phyloP scores from a whole-genome alignment of 768 basidiomycete genomes.

The Amanita rimosa region DNA sequence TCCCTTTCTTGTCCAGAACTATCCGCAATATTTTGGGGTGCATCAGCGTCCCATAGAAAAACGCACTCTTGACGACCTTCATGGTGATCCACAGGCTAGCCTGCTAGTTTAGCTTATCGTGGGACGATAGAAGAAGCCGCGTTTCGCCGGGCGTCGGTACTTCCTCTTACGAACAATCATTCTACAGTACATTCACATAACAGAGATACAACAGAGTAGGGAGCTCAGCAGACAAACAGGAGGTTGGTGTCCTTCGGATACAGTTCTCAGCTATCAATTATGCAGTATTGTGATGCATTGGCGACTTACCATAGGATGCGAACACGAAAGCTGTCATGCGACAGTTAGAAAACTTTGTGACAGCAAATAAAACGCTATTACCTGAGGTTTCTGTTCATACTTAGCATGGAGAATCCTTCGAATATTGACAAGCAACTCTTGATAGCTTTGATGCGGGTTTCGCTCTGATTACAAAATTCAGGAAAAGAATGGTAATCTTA shows the following conservation, averaged over 20 bases:
- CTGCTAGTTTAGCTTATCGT: too few species aligned
- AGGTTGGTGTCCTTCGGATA: slow-evolving; percentile 17
- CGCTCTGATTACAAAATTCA: background rate
- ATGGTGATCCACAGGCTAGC: too few species aligned
- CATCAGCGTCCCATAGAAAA: slow-evolving; percentile 89
- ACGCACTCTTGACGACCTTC: slow-evolving; percentile 25
- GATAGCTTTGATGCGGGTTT: slow-evolving; percentile 30
- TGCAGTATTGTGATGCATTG: background rate
- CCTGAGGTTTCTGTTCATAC: slow-evolving; percentile 33
- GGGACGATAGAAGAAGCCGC: too few species aligned
- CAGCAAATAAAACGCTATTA: slow-evolving; percentile 5
- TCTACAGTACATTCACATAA: too few species aligned
- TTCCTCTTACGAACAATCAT: too few species aligned
- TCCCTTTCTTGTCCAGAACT: slow-evolving; percentile 63
- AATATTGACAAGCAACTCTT: slow-evolving; percentile 27
- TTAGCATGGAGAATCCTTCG: slow-evolving; percentile 26
- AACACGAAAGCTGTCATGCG: slow-evolving; percentile 21
- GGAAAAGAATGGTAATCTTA: background rate
- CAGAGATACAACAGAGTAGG: too few species aligned
- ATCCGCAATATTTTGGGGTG: slow-evolving; percentile 73
- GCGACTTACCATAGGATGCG: slow-evolving; percentile 29
- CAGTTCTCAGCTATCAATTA: background rate
- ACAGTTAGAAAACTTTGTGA: background rate
- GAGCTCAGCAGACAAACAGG: slow-evolving; percentile 17
- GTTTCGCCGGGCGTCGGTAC: too few species aligned